Evolutionary conservation across 2,329 filamentous ascomycete species (phyloP).

Genomic region (Colletotrichum tofieldiae): DNA sequence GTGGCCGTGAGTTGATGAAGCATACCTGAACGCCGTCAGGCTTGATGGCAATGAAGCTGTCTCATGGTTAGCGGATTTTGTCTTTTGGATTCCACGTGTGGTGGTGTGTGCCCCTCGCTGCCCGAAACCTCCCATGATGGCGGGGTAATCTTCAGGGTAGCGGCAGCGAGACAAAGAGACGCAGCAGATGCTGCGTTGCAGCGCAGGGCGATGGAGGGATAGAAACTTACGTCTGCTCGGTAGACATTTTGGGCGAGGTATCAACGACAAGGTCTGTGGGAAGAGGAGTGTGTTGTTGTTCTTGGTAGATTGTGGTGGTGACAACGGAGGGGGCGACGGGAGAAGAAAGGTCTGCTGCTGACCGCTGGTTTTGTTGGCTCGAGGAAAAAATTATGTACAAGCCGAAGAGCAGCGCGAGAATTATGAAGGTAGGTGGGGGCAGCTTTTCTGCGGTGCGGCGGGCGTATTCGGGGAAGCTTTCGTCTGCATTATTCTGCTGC

Average conservation of each 20-base stretch:
- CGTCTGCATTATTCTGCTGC: constrained; percentile 41
- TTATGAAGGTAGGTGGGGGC: constrained; percentile 61
- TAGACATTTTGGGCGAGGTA: constrained; percentile 73
- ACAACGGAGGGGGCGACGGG: constrained; percentile 38
- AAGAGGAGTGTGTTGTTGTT: constrained; percentile 45
- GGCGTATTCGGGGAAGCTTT: constrained; percentile 38
- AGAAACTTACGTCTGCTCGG: constrained; percentile 87
- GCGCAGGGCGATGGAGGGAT: constrained; percentile 41
- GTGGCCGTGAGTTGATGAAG: constrained; percentile 32
- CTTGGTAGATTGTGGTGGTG: constrained; percentile 43
- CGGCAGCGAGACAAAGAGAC: constrained; percentile 32
- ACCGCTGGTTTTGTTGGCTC: constrained; percentile 45
- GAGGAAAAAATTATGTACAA: constrained; percentile 56
- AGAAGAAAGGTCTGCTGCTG: constrained; percentile 48
- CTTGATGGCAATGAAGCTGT: constrained; percentile 99
- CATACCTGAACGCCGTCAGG: constrained; percentile 98
- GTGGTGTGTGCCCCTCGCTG: constrained; percentile 35
- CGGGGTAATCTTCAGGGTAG: constrained; percentile 49
- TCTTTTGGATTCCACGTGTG: constrained; percentile 9
- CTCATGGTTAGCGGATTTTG: constrained; percentile 36
- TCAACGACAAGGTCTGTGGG: constrained; percentile 44
- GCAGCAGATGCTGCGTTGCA: not conserved
- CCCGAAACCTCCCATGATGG: constrained; percentile 47
- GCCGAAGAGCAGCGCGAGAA: constrained; percentile 56
- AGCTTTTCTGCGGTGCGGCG: constrained; percentile 56